Base-by-base conservation (phyloP, 1,139 yeast species). In the Ashbya aceris region DNA sequence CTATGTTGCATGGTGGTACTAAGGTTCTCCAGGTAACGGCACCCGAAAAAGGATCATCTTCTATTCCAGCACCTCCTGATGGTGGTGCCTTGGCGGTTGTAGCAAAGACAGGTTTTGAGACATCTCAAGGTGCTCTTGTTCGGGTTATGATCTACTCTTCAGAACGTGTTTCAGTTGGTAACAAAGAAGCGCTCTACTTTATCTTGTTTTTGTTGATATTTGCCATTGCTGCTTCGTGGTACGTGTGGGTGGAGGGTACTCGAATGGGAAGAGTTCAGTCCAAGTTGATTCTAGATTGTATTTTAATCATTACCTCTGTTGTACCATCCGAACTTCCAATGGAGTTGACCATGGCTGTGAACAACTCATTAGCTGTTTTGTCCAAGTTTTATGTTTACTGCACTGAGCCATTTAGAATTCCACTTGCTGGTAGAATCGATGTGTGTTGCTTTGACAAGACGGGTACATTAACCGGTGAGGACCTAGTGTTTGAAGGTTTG, bases 321-420 rank as follows among this genome's bases (percentile, higher is more conserved):
- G 99, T 91, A 36, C 99, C 99, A 35, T 98, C 99, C 41, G 99
- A 91, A 68, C 74, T 91, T 53, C 99, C 99, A 41, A 93, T 91
- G 98, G 98, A 91, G 70, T 76, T 91, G 56, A 91, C 98, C 27
- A 83, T 91, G 89, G 98, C 98, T 46, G 98, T 91, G 35, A 91
- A 91, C 65, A 74, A 86, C 36, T 89, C 97, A 8, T 73, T 91
- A 59, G 78, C 91, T 42, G 87, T 96, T 4, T 74, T 91, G 50
- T 80, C 83, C 52, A 93, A 93, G 65, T 82, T 73, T 60, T 89
- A 81, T 61, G 81, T 91, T 50, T 91, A 84, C 70, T 91, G 99
- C 71, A 93, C 98, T 40, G 99, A 91, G 65, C 99, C 99, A 10
- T 91, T 91, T 69, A 77, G 99, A 68, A 89, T 91, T 51, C 98